Evolutionary conservation across 805 yeast genomes (phyloP), one percentile per base, ranked within the genome.

Genomic region (Nakazawaea ambrosiae): DNA sequence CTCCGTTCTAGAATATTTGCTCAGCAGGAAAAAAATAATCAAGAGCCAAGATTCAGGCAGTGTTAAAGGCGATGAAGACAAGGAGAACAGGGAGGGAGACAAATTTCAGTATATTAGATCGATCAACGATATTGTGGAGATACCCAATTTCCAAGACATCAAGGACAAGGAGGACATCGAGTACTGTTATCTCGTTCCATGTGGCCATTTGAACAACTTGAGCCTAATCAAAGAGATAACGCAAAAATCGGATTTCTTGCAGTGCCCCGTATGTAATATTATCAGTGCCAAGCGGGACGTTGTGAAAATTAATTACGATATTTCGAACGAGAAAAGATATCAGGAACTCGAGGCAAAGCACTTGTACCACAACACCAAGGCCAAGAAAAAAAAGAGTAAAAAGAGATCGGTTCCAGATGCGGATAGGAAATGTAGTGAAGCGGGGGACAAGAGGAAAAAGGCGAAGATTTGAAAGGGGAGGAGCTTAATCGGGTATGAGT

Each of bases 1-100:
- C 40, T 57, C 77, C 20, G 53, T 83, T 0, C 49, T 87, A 5
- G 80, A 80, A 47, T 65, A 68, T 51, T 51, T 87, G 4, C 19
- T 30, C n/a, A n/a, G n/a, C n/a, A n/a, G 24, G 9, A 11, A 8
- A 27, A 15, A 27, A n/a, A n/a, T 10, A 22, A 45, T 82, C 2
- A 58, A 62, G 10, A 53, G 53, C 27, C 60, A 57, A 18, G 48
- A 48, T 23, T 47, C 55, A 34, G 10, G 24, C 24, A 22, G 10
- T 22, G 10, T 22, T n/a, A n/a, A n/a, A n/a, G n/a, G n/a, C n/a
- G n/a, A n/a, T n/a, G n/a, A n/a, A n/a, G n/a, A n/a, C n/a, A 6
- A 7, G 15, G 28, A 26, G 28, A n/a, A 7, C 6, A n/a, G 14
- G 15, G 14, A n/a, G 6, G 31, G 16, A 14, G 16, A 7, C 20